Conservation (phyloP, 2,329 filamentous ascomycete genomes). For the Paraphaeosphaeria sporulosa region DNA sequence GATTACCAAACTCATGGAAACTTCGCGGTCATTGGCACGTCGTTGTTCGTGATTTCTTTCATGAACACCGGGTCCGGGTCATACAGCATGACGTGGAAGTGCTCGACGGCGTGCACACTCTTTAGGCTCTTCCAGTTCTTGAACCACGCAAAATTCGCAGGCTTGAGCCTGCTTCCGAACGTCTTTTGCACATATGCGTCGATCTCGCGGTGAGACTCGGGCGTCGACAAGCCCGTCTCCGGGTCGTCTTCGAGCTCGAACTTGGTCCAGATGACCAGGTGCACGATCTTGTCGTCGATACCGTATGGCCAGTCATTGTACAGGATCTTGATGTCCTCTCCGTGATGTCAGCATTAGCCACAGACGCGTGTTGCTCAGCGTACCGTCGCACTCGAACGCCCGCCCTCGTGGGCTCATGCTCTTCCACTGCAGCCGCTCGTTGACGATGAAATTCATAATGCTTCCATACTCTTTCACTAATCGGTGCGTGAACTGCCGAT, state of each 20-base stretch:
- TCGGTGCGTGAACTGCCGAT: conserved; percentile 72
- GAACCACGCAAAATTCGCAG: conserved; percentile 73
- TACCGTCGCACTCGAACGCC: conserved; percentile 55
- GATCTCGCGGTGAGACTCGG: conserved; percentile 68
- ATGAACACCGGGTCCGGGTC: conserved; percentile 76
- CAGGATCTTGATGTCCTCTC: conserved; percentile 74
- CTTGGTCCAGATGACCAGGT: conserved; percentile 93
- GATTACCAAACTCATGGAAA: conserved; percentile 17
- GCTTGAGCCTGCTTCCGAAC: conserved; percentile 65
- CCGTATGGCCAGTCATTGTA: conserved; percentile 97
- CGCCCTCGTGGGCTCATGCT: conserved; percentile 50
- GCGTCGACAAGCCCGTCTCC: conserved; percentile 70
- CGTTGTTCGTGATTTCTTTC: conserved; percentile 73
- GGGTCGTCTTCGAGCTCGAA: conserved; percentile 78
- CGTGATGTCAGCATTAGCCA: conserved; percentile 14
- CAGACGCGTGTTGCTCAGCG: neutral
- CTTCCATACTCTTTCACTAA: conserved; percentile 75
- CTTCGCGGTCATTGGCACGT: conserved; percentile 66
- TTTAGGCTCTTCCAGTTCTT: conserved; percentile 90
- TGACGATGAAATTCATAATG: conserved; percentile 78
- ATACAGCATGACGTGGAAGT: conserved; percentile 93
- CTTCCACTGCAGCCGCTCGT: conserved; percentile 74
- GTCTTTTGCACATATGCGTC: conserved; percentile 72
- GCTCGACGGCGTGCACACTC: conserved; percentile 85
- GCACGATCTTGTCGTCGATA: conserved; percentile 77